Evolutionary conservation across 768 basidiomycete species (phyloP), one percentile per base, ranked within the genome.

Genomic region (Favolaschia claudopus): DNA sequence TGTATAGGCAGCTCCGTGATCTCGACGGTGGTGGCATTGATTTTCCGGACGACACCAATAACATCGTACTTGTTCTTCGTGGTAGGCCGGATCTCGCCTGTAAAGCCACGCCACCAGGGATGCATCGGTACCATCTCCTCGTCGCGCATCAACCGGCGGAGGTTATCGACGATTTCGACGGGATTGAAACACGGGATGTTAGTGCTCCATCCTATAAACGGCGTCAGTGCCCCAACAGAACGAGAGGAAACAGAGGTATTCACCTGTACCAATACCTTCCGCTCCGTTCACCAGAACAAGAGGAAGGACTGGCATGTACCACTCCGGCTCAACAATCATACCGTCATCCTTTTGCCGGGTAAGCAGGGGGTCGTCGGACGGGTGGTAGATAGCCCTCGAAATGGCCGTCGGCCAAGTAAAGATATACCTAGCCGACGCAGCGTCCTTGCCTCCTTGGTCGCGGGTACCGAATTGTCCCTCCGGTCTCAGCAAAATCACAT

Each of bases 61-160:
- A 93, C 88, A 31, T 92, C 91, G 70, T 90, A 95, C 75, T 92
- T 96, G 80, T 95, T 87, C 65, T 95, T 95, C 31, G 83, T 84
- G 31, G 85, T 82, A 60, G 85, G 84, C 76, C 87, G 93, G 75
- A 99, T 91, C 33, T 89, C 82, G 36, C 96, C 96, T 69, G 89
- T 87, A 77, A 96, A 99, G 27, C 96, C 96, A 49, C 95, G 88
- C 92, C 93, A 99, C 97, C 97, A 99, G 2, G 97, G 97, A 12
- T 84, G 78, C 93, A 99, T 99, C 0, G 88, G 83, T 14, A 88
- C 85, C 63, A 89, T 70, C 62, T 93, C 92, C 75, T 97, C 91
- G 37, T 85, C 90, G 3, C 82, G 81, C 92, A 99, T 96, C 63
- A 95, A 76, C 7, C 92, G 82, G 14, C 92, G 88, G 31, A 99